Percentiles rank a stretch among this genome's conserved stretches.
phyloP scores from a whole-genome alignment of 2,329 filamentous ascomycete species.

The Aspergillus fructus region DNA sequence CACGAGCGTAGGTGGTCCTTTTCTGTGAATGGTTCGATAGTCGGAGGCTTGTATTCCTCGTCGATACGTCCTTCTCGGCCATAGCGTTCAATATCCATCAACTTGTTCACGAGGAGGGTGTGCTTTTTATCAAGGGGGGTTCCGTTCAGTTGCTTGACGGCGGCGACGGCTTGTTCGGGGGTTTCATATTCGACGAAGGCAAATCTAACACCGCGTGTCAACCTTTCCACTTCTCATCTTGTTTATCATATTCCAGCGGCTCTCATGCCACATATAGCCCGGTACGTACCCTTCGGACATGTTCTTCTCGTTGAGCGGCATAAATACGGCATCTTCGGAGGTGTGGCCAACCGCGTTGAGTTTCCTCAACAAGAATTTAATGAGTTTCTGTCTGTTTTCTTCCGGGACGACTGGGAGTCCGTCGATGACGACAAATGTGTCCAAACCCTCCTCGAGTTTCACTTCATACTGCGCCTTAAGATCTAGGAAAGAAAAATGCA shows the following conservation, averaged over 20 bases:
- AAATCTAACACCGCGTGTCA: conserved; percentile 59
- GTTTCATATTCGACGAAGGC: conserved; percentile 97
- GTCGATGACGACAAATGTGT: conserved; percentile 94
- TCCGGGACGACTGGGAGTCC: conserved; percentile 86
- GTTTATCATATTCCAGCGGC: not conserved
- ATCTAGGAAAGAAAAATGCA: conserved; percentile 51
- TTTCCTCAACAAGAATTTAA: conserved; percentile 96
- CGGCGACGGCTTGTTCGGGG: conserved; percentile 82
- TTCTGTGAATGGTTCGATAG: conserved; percentile 81
- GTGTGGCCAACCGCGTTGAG: conserved; percentile 81
- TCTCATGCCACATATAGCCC: conserved; percentile 1
- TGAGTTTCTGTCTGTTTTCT: conserved; percentile 87
- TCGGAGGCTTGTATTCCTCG: conserved; percentile 80
- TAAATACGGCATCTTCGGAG: conserved; percentile 83
- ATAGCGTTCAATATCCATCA: conserved; percentile 96
- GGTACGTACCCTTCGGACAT: conserved; percentile 76
- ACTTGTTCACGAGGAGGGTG: conserved; percentile 92
- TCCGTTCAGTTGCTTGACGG: conserved; percentile 83
- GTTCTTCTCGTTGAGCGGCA: conserved; percentile 87
- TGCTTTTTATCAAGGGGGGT: conserved; percentile 95
- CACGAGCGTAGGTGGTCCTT: conserved; percentile 95
- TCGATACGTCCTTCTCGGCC: conserved; percentile 91
- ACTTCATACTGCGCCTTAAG: conserved; percentile 93
- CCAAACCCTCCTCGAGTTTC: conserved; percentile 90
- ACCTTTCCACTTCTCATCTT: not conserved